These are phyloP conservation scores for Mycena galericulata DNA, from an alignment of 768 basidiomycete genomes.

Conservation along the genomic window DNA sequence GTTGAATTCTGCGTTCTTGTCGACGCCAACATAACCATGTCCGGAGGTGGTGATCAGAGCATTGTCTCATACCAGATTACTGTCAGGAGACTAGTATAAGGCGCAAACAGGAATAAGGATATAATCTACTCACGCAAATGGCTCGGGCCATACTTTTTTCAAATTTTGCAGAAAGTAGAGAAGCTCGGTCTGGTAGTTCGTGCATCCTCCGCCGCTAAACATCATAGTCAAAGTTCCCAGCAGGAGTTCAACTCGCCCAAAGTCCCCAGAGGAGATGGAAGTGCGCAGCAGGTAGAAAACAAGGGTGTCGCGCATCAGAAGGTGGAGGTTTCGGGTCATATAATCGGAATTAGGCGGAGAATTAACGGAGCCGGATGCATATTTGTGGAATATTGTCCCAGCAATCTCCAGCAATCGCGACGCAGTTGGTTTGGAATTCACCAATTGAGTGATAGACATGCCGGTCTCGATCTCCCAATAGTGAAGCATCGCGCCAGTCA, in stretches of 20 bases:
- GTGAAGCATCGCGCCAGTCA: constrained; percentile 28
- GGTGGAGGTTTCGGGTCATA: neutral
- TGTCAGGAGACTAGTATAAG: neutral
- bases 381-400: neutral
- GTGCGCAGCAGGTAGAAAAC: constrained; percentile 3
- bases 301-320: constrained; percentile 7
- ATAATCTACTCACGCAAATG: neutral
- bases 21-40: neutral
- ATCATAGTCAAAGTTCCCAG: constrained; percentile 18
- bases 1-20: constrained; percentile 18
- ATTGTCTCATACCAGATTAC: constrained; percentile 13
- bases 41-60: neutral
- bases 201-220: constrained; percentile 11
- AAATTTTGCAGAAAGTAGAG: constrained; percentile 19
- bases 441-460: constrained; percentile 2
- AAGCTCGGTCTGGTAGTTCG: constrained; percentile 16
- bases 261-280: constrained; percentile 4
- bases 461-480: constrained; percentile 34
- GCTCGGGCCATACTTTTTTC: constrained; percentile 13
- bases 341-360: neutral
- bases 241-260: constrained; percentile 12
- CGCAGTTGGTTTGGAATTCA: constrained; percentile 34
- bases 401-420: constrained; percentile 20
- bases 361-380: neutral
- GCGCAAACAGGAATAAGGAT: neutral